Conservation (phyloP, 169 alveolate species). For the Theileria annulata region DNA sequence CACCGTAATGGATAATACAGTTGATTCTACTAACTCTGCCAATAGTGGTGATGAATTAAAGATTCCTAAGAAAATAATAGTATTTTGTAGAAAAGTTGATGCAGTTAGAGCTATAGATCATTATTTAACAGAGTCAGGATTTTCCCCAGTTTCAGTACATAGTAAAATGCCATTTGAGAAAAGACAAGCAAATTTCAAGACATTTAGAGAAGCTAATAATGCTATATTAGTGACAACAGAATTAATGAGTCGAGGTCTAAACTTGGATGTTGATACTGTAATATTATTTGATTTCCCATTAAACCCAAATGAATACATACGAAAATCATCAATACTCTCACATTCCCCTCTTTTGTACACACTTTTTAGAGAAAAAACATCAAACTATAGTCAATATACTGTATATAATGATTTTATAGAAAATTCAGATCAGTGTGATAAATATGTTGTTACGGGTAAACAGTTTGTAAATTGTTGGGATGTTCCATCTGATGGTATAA, state of each 20-base stretch:
- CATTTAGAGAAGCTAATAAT: slow-evolving; percentile 7
- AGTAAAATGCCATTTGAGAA: slow-evolving; percentile 58
- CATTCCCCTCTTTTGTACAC: slow-evolving; percentile 1
- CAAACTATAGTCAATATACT: not conserved
- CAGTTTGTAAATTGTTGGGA: no score
- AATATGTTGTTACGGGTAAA: not conserved
- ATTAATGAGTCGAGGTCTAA: slow-evolving; percentile 57
- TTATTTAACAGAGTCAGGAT: slow-evolving; percentile 53
- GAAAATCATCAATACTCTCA: slow-evolving; percentile 41
- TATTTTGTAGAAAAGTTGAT: slow-evolving; percentile 49
- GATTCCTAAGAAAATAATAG: slow-evolving; percentile 34
- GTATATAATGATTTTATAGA: not conserved
- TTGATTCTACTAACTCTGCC: not conserved
- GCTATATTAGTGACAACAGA: slow-evolving; percentile 60
- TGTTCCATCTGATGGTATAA: not conserved
- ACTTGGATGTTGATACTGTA: slow-evolving; percentile 55
- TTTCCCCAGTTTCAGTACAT: slow-evolving; percentile 52
- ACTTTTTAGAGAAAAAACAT: no score
- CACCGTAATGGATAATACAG: slow-evolving; percentile 13
- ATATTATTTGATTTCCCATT: slow-evolving; percentile 61
- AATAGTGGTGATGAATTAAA: no score
- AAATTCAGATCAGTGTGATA: not conserved
- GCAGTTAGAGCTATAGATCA: slow-evolving; percentile 61
- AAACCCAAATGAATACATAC: slow-evolving; percentile 55
- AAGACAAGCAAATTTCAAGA: slow-evolving; percentile 35